Base-by-base conservation (phyloP, 164 flowering plant species). In the Litsea cubeba region DNA sequence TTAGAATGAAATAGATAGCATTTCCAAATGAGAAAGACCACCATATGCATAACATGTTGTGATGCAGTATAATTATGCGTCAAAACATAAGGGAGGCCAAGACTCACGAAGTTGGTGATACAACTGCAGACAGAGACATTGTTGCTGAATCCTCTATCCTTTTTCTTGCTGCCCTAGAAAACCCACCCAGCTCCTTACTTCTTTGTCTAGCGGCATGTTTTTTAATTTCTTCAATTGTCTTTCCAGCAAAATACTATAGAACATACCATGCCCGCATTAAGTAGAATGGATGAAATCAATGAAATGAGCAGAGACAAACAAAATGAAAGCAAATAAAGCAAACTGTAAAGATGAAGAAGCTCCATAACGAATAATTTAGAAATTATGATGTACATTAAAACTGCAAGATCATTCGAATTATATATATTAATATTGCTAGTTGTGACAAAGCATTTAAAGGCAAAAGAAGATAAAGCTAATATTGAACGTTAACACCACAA, bases 201-300 rank as follows among this genome's bases (percentile, higher is more conserved):
- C 71, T 82, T 74, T 82, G 86, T 72, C 75, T 79, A 64, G 46
- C 11, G 2, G 11, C 46, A 40, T 40, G 46, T 40, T 74, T 84
- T 71, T 82, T 83, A 65, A 87, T 85, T 65, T 87, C 88, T 78
- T 87, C 90, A 76, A 87, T 72, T 73, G 82, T 84, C 77, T 84
- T 87, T 67, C 90, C 90, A 49, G 83, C 72, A 60, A 75, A 75
- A 76, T 77, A 81, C 89, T 86, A 73, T 51, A 75, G 40, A 30
- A 74, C 46, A 68, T 51, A n/a, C 28, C 62, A 54, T 12, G 66
- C 67, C 57, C 66, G 68, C 62, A 75, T 69, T 60, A 72, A 67
- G 62, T 32, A 75, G 58, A 73, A 72, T 17, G 26, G 69, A 71
- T 30, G 74, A n/a, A 70, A 54, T 8, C 50, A 51, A 74, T 30